Base-by-base conservation (phyloP, 1,284 basidiomycete species). In the Fomitiporia mediterranea region DNA sequence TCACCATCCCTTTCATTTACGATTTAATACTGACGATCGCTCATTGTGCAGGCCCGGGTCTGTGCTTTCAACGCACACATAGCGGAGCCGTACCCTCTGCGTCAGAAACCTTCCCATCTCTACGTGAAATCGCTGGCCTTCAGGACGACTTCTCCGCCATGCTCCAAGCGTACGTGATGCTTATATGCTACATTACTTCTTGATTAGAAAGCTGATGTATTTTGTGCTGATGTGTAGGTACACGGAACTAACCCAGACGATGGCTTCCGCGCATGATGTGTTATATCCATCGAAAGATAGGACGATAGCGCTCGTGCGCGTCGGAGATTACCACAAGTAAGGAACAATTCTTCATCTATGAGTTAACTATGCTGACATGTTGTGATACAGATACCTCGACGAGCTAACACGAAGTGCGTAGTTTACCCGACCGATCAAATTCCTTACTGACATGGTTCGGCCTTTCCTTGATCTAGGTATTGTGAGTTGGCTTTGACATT, bases 211-310 rank as follows among this genome's bases (percentile, higher is more conserved):
- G n/a, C n/a, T n/a, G n/a, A n/a, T n/a, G n/a, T n/a, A n/a, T n/a
- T n/a, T n/a, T n/a, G n/a, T n/a, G n/a, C n/a, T 17, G 13, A 19
- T 15, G 17, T n/a, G 39, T 43, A 59, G 58, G 23, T 63, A 64
- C 44, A 60, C 60, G 21, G 72, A 74, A 55, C 61, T 74, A 19
- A 72, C 70, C 25, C 70, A 74, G 56, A 72, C 70, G 57, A 74
- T 74, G 72, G 72, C 72, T 5, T 70, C 69, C 55, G 70, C 70
- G 1, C 71, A 73, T 62, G 72, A 73, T 58, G 69, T 71, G 9
- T 60, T 74, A 34, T 73, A 72, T 58, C 72, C 72, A 0, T 70
- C 66, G 19, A 69, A 68, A 40, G 62, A 66, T 2, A 61, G 72
- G 37, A 74, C 72, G 0, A 65, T 66, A 11, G 62, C 65, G 6